These are phyloP conservation scores for Brassica balearica DNA, from an alignment of 441 rosid genomes.

Conservation along the genomic window DNA sequence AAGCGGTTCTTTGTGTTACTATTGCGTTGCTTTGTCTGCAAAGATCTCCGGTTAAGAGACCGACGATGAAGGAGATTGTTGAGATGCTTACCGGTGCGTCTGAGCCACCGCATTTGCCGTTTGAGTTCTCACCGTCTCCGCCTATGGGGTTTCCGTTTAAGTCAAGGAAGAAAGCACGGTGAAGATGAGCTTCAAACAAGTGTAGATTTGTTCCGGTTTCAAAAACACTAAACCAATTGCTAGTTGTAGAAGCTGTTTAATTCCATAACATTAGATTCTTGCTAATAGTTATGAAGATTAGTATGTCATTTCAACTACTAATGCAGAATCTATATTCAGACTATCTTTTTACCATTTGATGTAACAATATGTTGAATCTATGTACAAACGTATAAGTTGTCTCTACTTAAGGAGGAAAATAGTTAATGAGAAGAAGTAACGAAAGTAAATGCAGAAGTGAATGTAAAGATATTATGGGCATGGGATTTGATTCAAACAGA, in stretches of 20 bases:
- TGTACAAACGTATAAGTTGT: no score
- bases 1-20: constrained; percentile 83
- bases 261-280: constrained; percentile 31
- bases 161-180: constrained; percentile 68
- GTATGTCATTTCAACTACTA: neutral
- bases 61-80: constrained; percentile 75
- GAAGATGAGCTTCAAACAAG: constrained; percentile 51
- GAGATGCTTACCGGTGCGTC: constrained; percentile 78
- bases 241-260: constrained; percentile 24
- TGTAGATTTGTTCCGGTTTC: constrained; percentile 44
- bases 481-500: no score
- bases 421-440: no score
- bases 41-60: constrained; percentile 77
- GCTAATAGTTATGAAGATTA: constrained; percentile 31
- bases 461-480: no score
- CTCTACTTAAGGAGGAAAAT: no score
- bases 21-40: constrained; percentile 88
- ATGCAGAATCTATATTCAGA: neutral
- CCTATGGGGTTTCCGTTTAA: constrained; percentile 76
- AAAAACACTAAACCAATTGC: constrained; percentile 4
- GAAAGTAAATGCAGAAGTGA: no score
- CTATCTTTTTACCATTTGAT: neutral
- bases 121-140: constrained; percentile 90
- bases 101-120: constrained; percentile 82
- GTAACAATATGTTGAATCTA: neutral